These are phyloP conservation scores for Ceratocystis diversiconidia DNA, from an alignment of 2,329 filamentous ascomycete genomes.

Conservation along the genomic window DNA sequence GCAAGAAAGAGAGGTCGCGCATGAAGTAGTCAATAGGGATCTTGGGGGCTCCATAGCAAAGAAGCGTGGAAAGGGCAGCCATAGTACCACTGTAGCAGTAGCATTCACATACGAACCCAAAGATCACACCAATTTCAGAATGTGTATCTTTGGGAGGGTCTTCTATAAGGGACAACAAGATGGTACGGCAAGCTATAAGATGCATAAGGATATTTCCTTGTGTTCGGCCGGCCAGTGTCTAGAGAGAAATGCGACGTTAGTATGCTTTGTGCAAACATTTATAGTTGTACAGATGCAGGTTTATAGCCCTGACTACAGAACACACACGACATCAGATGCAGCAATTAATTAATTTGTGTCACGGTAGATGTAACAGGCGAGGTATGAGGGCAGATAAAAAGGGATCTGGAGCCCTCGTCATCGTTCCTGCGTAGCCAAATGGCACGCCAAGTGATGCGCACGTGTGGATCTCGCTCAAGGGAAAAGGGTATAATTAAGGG, in stretches of 20 bases:
- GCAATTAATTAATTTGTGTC: no score
- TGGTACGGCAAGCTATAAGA: constrained; percentile 13
- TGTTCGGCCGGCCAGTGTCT: constrained; percentile 13
- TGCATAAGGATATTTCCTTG: constrained; percentile 16
- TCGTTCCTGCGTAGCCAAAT: background rate
- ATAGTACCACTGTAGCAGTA: constrained; percentile 12
- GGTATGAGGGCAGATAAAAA: no score
- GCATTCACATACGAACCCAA: constrained; percentile 17
- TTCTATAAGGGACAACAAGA: constrained; percentile 2
- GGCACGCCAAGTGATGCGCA: no score
- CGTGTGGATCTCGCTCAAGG: background rate
- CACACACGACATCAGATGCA: no score
- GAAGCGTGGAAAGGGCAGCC: constrained; percentile 9
- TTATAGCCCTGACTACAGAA: no score
- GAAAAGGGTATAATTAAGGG: background rate
- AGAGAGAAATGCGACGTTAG: background rate
- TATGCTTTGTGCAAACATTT: background rate
- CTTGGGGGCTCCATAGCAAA: constrained; percentile 1
- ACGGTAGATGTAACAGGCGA: no score
- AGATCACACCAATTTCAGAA: constrained; percentile 11
- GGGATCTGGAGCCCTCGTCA: background rate
- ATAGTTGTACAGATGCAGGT: background rate
- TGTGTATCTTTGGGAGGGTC: background rate
- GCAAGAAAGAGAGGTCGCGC: constrained; percentile 12
- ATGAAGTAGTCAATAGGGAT: constrained; percentile 16